Evolutionary conservation across 2,329 filamentous ascomycete genomes (phyloP), one percentile per base, ranked within the genome.

Genomic region (Salinomyces thailandicus): DNA sequence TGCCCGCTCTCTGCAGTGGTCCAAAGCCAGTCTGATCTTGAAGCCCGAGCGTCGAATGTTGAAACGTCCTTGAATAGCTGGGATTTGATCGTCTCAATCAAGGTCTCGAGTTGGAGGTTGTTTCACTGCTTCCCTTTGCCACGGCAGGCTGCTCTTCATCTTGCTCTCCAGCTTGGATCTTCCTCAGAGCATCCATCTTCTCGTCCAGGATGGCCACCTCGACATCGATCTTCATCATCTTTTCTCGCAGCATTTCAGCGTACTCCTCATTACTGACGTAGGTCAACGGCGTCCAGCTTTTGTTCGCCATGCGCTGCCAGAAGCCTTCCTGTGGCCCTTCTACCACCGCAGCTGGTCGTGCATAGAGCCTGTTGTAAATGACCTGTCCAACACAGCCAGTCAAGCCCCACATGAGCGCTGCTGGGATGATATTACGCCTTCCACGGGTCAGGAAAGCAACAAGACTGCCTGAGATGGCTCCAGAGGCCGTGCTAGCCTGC

Each of bases 171-270:
- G 35, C 33, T 35, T 50, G 46, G 28, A 53, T 34, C 31, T 43
- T 39, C 28, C 46, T 64, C 18, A 78, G 52, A 26, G 61, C 66
- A 32, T 68, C 71, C 47, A 91, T 83, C 51, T 75, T 77, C 36
- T 89, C 84, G 50, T 91, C 82, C 22, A 89, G 67, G 4, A 91
- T 58, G 0, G 82, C 77, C 57, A 91, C 85, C 43, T 89, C 81
- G 1, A 75, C 81, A 46, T 91, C 79, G 3, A 89, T 62, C 43
- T 67, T 71, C 17, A 89, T 56, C 27, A 85, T 62, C 60, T 79
- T 85, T 55, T 87, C 81, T 18, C 69, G 66, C 51, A 91, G 65
- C 62, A 85, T 76, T 1, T 69, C 62, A 40, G 73, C 71, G 52
- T 91, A 91, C 48, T 91, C 77, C 17, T 79, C 70, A 47, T 91